A percentile compares a stretch with the other conserved stretches of the same genome.
Evolutionary conservation across 1,284 basidiomycete genomes (phyloP).

Genomic region (Cerioporus squamosus): DNA sequence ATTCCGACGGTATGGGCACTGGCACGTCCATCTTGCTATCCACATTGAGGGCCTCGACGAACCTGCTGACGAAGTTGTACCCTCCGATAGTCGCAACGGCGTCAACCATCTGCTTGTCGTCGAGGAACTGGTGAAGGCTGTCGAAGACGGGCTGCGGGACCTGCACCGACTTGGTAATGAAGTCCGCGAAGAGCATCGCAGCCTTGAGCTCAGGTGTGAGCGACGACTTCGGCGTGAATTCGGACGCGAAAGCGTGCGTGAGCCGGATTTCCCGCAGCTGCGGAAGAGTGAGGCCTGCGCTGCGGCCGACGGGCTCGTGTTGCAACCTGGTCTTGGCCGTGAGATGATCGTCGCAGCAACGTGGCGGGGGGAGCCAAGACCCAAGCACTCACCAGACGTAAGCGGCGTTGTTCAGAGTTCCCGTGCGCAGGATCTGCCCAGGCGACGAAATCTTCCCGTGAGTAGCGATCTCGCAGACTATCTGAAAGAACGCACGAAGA

Average conservation of each 20-base stretch:
- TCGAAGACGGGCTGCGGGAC: constrained; percentile 44
- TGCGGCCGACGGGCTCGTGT: constrained; percentile 45
- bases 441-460: neutral
- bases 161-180: constrained; percentile 39
- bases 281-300: constrained; percentile 41
- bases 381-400: constrained; percentile 28
- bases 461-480: neutral
- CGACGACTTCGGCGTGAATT: constrained; percentile 3
- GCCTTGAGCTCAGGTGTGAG: constrained; percentile 34
- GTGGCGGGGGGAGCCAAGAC: neutral
- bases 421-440: constrained; percentile 31
- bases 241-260: constrained; percentile 33
- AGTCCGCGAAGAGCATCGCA: constrained; percentile 44
- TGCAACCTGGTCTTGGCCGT: constrained; percentile 39
- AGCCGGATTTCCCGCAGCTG: constrained; percentile 43
- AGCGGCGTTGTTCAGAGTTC: constrained; percentile 31
- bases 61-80: constrained; percentile 47
- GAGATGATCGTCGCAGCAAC: neutral
- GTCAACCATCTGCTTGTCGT: constrained; percentile 45
- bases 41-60: constrained; percentile 45
- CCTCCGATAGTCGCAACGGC: constrained; percentile 44
- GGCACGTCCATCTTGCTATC: constrained; percentile 43
- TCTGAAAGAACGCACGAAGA: constrained; percentile 22
- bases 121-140: constrained; percentile 38
- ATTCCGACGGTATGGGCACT: constrained; percentile 39